Evolutionary conservation across 2,329 filamentous ascomycete species (phyloP), one percentile per base, ranked within the genome.

Genomic region (Neopestalotiopsis clavispora): DNA sequence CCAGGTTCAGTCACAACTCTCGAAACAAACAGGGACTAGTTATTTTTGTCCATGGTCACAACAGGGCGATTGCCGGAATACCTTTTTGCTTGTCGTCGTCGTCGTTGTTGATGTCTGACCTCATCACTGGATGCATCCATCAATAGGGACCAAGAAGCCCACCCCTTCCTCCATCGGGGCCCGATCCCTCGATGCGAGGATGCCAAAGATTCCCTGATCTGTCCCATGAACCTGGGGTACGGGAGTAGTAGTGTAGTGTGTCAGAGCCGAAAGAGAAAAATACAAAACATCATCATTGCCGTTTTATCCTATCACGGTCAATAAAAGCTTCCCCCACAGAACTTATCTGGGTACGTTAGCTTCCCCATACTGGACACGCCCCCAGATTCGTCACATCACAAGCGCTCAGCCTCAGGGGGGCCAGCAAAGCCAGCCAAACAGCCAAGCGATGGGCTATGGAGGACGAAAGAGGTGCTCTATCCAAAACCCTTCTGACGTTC

Each of bases 181-280:
- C 45, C 45, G 38, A 65, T 65, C 63, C 23, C 45, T 66, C 63
- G 28, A 58, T 57, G 34, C 42, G 14, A 62, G 10, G 34, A 38
- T 59, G 57, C 23, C 23, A 59, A 59, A 17, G 57, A 59, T 61
- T 67, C 67, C 61, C 45, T 68, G 38, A 64, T 67, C 67, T 67
- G 69, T 69, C 56, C 66, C 10, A 4, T 72, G 72, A 74, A 74
- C 73, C 74, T 73, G 74, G 74, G 72, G 76, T 76, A 74, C 23
- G 23, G 23, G 23, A 28, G 23, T 28, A 28, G 23, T 28, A 28
- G 23, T 28, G 23, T 28, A 28, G 23, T 28, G 71, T 34, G 34
- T 52, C 9, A 10, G 20, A 71, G 71, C 68, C 56, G 71, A n/a
- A 68, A 10, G 34, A 38, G 34, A 10, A 38, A 38, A 38, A 38